A percentile compares a stretch with the other conserved stretches of the same genome.
These are phyloP conservation scores for Chaetothyriales sp. DNA, from an alignment of 2,329 filamentous ascomycete genomes.

Conservation along the genomic window DNA sequence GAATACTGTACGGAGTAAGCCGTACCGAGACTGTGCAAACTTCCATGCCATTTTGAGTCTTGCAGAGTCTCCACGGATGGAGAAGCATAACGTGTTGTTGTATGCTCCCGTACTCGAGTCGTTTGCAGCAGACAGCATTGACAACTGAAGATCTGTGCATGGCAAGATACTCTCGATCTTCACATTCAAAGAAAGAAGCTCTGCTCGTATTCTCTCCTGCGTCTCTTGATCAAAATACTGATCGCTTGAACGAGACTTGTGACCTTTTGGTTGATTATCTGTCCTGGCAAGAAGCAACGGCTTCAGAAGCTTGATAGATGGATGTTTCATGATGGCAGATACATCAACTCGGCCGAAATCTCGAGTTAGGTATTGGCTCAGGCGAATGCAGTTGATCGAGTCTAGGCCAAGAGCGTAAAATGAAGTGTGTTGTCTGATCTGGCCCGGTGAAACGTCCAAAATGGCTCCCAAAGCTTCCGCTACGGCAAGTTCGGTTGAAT, in stretches of 20 bases:
- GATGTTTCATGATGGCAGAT: constrained; percentile 54
- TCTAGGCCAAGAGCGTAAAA: constrained; percentile 70
- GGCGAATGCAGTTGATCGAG: constrained; percentile 64
- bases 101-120: constrained; percentile 43
- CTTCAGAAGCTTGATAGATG: constrained; percentile 51
- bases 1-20: constrained; percentile 68
- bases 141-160: constrained; percentile 77
- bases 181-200: constrained; percentile 19
- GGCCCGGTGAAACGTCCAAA: constrained; percentile 31
- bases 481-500: constrained; percentile 41
- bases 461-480: constrained; percentile 41
- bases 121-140: constrained; percentile 56
- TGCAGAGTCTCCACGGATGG: constrained; percentile 38
- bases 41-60: constrained; percentile 49
- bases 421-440: constrained; percentile 52
- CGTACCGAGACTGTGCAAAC: constrained; percentile 50
- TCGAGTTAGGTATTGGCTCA: constrained; percentile 46
- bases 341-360: constrained; percentile 45
- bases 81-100: constrained; percentile 57
- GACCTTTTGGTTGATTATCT: background rate
- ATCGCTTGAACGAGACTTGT: background rate
- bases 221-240: constrained; percentile 19
- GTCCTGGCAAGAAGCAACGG: constrained; percentile 1
- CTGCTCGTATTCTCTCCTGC: constrained; percentile 20
- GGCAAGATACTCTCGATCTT: constrained; percentile 50